Conservation (phyloP, 371 early-diverging fungal genomes). For the Mycotypha africana region DNA sequence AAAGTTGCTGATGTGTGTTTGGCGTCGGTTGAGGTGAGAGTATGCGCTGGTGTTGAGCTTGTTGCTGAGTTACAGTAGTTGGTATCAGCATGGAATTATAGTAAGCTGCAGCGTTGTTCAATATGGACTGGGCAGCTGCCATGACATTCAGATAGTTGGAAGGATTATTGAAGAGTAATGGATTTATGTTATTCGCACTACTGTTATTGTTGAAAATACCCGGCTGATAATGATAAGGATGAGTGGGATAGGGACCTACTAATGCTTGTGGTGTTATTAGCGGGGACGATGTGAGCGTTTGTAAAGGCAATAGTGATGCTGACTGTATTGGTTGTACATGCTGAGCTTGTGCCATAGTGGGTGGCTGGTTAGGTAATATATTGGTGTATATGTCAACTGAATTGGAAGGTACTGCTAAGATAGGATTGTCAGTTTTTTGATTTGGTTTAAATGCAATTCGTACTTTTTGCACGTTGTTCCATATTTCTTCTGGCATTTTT, state of each 20-base stretch:
- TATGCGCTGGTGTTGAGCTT: neutral
- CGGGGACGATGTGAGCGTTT: too few relatives aligned
- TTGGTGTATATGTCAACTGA: constrained; percentile 12
- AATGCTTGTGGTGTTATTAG: too few relatives aligned
- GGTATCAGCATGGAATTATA: constrained; percentile 7
- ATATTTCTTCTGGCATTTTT: constrained; percentile 12
- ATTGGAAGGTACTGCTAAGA: neutral
- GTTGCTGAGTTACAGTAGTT: neutral
- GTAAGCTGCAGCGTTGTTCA: constrained; percentile 9
- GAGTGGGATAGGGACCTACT: too few relatives aligned
- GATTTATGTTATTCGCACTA: too few relatives aligned
- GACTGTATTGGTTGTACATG: too few relatives aligned
- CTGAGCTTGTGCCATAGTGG: too few relatives aligned
- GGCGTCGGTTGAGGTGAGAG: neutral
- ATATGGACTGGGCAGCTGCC: constrained; percentile 13
- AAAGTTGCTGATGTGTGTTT: neutral
- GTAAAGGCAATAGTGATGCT: too few relatives aligned
- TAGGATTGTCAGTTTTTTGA: constrained; percentile 8
- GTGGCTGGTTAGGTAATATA: constrained; percentile 6
- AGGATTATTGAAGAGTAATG: constrained; percentile 1
- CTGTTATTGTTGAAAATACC: constrained; percentile 3
- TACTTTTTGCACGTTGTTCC: constrained; percentile 8
- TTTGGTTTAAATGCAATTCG: constrained; percentile 1
- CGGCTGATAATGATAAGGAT: constrained; percentile 1
- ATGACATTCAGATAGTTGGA: constrained; percentile 9